Base-by-base conservation (phyloP, 1,284 basidiomycete species). In the Leccinum solheimii region DNA sequence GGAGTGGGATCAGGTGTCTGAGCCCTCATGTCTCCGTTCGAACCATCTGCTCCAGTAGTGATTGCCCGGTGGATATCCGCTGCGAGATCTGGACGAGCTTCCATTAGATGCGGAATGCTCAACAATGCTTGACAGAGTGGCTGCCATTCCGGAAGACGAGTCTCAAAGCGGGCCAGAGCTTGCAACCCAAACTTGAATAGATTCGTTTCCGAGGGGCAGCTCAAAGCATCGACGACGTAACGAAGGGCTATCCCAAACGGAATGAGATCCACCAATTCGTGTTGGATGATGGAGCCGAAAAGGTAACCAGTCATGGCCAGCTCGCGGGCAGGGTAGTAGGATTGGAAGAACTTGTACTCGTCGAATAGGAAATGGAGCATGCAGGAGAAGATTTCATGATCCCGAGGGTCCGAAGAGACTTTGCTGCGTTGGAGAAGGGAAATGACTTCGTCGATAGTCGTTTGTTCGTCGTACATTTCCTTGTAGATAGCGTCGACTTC, bases 281-380 rank as follows among this genome's bases (percentile, higher is more conserved):
- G 88, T 72, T 98, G 94, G 68, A 99, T 97, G 68, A 99, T 85
- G 23, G 95, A 95, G 49, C 97, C 97, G 69, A 99, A 99, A 38
- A 99, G 85, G 70, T 95, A 92, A 55, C 94, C 97, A 1, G 97
- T 99, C 88, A 99, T 95, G 51, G 90, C 88, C 54, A 99, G 84
- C 79, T 99, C 95, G 64, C 95, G 92, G 32, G 92, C 84, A 14
- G 97, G 97, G 72, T 99, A 97, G 74, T 85, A 95, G 57, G 93
- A 92, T 74, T 97, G 94, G 86, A 99, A 98, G 82, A 98, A 99
- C 73, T 96, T 95, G 86, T 98, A 98, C 81, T 99, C 97, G 86
- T 99, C 97, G 77, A 99, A 99, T 58, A 99, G 86, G 79, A 98
- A 97, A 80, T 98, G 96, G 57, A 99, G 88, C 86, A 98, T 97